These are phyloP conservation scores for Naematelia aurantialba DNA, from an alignment of 768 basidiomycete genomes.

Conservation along the genomic window DNA sequence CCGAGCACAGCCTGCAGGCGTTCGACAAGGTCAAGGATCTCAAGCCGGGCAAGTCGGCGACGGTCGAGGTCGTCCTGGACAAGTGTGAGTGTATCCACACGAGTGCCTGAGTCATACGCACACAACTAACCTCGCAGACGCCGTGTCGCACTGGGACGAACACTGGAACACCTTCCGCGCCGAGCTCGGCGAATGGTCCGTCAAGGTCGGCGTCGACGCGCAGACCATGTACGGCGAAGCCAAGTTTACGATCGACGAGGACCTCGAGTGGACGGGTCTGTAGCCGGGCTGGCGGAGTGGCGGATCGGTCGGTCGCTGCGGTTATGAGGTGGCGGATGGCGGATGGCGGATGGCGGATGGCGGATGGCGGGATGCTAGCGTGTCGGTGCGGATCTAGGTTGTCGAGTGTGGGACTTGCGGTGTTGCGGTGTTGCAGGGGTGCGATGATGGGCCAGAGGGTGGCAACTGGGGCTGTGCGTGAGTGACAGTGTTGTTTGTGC, in stretches of 20 bases:
- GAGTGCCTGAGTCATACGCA: neutral
- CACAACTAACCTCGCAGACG: constrained; percentile 17
- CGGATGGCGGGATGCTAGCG: no score
- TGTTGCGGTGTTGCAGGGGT: no score
- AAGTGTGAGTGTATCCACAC: constrained; percentile 32
- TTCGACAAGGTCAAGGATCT: constrained; percentile 51
- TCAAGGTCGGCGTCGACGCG: constrained; percentile 36
- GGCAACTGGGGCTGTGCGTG: no score
- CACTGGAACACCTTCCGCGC: constrained; percentile 29
- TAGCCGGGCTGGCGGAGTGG: constrained; percentile 7
- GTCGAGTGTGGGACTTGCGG: no score
- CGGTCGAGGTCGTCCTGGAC: constrained; percentile 47
- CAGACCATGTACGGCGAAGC: constrained; percentile 30
- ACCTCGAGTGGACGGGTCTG: constrained; percentile 40
- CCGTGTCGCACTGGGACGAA: constrained; percentile 45
- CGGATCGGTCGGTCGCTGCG: neutral
- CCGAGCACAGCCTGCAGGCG: constrained; percentile 56
- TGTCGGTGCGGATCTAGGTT: no score
- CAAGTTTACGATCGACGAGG: constrained; percentile 34
- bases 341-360: no score
- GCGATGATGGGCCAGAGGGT: no score
- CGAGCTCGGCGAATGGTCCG: constrained; percentile 38
- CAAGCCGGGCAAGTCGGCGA: constrained; percentile 43
- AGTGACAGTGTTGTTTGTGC: no score
- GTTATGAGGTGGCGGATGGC: neutral